phyloP scores from a whole-genome alignment of 139 green algal species.

The Auxenochlorella protothecoides region DNA sequence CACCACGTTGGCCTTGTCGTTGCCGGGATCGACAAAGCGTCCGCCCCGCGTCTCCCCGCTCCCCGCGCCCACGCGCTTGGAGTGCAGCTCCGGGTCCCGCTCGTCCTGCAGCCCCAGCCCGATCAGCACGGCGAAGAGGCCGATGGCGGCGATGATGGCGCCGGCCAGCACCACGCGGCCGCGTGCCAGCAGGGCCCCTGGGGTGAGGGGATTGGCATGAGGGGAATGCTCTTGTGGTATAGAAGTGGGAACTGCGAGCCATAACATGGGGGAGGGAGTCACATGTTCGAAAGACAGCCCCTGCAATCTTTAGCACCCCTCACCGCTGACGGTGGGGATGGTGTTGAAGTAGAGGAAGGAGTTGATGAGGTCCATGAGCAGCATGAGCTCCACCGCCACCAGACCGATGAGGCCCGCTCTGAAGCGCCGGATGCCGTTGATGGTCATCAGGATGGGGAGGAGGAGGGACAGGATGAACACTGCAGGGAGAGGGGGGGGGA shows the following conservation, averaged over 20 bases:
- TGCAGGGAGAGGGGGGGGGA: no score
- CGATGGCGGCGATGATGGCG: constrained; percentile 9
- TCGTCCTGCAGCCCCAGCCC: constrained; percentile 3
- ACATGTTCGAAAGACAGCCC: no score
- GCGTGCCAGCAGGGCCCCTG: background rate
- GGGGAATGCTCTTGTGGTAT: no score
- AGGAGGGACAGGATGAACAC: no score
- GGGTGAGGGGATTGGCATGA: background rate
- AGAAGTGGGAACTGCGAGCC: no score
- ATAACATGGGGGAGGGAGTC: no score
- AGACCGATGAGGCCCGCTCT: background rate
- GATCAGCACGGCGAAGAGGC: constrained; percentile 1
- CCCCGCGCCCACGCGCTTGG: background rate
- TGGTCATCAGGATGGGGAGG: no score
- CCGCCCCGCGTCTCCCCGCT: no score
- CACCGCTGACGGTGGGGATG: background rate
- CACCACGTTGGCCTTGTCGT: no score
- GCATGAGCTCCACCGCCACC: constrained; percentile 6
- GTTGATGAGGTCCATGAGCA: constrained; percentile 8
- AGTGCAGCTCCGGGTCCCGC: background rate
- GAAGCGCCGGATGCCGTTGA: no score
- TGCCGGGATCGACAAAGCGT: no score
- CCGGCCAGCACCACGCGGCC: constrained; percentile 3
- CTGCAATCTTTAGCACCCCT: no score
- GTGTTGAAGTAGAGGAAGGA: constrained; percentile 6